phyloP scores from a whole-genome alignment of 805 yeast genomes.

The Myxozyma monticola region DNA sequence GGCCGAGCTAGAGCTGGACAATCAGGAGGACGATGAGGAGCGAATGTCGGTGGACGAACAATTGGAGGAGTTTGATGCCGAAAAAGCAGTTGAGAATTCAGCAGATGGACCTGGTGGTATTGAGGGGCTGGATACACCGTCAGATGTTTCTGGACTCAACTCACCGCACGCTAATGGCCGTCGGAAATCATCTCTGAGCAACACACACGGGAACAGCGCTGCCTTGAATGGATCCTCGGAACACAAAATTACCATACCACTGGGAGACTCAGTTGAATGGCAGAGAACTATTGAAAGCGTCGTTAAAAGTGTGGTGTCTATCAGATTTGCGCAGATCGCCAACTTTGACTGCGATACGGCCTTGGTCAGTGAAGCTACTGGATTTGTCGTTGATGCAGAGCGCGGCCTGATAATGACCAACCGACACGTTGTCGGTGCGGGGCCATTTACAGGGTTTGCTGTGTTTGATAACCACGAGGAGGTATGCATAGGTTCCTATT shows the following conservation, averaged over 20 bases:
- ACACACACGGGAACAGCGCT: too few relatives aligned
- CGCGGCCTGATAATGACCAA: slow-evolving; percentile 85
- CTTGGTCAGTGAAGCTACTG: slow-evolving; percentile 86
- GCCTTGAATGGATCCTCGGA: background rate
- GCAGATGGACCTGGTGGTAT: slow-evolving; percentile 4
- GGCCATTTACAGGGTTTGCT: slow-evolving; percentile 88
- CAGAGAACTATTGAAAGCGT: slow-evolving; percentile 77
- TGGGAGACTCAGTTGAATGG: slow-evolving; percentile 52
- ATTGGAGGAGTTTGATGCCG: slow-evolving; percentile 6
- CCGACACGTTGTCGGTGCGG: slow-evolving; percentile 88
- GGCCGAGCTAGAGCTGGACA: slow-evolving; percentile 1
- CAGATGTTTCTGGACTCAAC: slow-evolving; percentile 4
- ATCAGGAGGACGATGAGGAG: background rate
- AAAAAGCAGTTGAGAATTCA: slow-evolving; percentile 1
- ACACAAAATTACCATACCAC: background rate
- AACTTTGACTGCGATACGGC: slow-evolving; percentile 85
- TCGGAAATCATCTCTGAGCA: background rate
- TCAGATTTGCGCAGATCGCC: slow-evolving; percentile 83
- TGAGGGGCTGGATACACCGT: slow-evolving; percentile 5
- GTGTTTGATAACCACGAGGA: slow-evolving; percentile 95
- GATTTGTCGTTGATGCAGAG: slow-evolving; percentile 84
- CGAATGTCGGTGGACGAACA: background rate
- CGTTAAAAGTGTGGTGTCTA: slow-evolving; percentile 81
- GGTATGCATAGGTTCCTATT: slow-evolving; percentile 69
- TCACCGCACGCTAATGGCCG: background rate